phyloP scores from a whole-genome alignment of 208 protist species.

The Leishmania amazonensis region DNA sequence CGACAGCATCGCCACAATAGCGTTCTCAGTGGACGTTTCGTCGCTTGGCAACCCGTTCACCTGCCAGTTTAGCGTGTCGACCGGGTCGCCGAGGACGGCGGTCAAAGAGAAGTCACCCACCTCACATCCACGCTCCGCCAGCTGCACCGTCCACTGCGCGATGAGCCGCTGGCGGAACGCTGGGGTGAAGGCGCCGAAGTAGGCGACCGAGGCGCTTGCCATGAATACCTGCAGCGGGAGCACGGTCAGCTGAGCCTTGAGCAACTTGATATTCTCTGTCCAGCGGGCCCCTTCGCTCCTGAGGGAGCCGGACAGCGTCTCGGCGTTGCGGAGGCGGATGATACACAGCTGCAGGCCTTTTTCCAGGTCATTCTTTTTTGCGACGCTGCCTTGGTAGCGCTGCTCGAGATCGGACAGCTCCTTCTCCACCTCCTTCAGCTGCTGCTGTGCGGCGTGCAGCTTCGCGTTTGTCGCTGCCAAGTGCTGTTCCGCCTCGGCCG shows the following conservation, averaged over 20 bases:
- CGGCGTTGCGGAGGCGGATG: conserved; percentile 92
- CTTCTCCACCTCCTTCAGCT: conserved; percentile 90
- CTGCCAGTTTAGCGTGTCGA: conserved; percentile 97
- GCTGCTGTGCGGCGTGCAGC: conserved; percentile 86
- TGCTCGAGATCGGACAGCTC: conserved; percentile 91
- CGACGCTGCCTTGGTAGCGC: conserved; percentile 87
- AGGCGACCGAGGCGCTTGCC: conserved; percentile 93
- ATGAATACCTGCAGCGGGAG: conserved; percentile 96
- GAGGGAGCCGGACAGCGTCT: conserved; percentile 95
- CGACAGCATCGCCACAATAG: conserved; percentile 90
- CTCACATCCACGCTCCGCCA: conserved; percentile 59
- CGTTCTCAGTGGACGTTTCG: conserved; percentile 96
- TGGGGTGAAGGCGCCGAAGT: conserved; percentile 95
- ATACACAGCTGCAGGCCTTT: conserved; percentile 86
- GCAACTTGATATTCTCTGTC: conserved; percentile 87
- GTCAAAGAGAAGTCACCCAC: conserved; percentile 47
- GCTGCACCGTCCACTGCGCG: conserved; percentile 66
- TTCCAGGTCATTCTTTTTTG: conserved; percentile 91
- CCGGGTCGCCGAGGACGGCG: conserved; percentile 91
- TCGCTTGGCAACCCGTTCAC: conserved; percentile 97
- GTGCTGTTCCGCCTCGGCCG: conserved; percentile 90
- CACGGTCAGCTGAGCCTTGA: conserved; percentile 65
- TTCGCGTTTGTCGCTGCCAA: conserved; percentile 89
- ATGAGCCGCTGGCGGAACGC: conserved; percentile 92
- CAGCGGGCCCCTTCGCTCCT: conserved; percentile 95